Evolutionary conservation across 768 basidiomycete species (phyloP).

Genomic region (Phlegmacium glaucopus): DNA sequence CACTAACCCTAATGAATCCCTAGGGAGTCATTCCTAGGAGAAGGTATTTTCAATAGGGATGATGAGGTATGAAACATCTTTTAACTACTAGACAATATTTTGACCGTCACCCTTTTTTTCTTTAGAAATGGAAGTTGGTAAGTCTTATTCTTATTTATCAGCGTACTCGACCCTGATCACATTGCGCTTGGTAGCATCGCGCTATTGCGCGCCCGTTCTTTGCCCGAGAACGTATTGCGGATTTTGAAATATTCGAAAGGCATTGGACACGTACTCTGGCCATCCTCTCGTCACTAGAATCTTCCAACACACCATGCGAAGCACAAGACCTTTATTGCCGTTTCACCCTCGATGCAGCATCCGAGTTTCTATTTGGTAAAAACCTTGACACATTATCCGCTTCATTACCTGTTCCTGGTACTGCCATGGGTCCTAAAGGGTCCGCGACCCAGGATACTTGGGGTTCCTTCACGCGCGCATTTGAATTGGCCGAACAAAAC

Average conservation of each 20-base stretch:
- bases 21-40: slow-evolving; percentile 63
- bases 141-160: too few species aligned
- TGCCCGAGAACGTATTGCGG: slow-evolving; percentile 64
- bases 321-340: slow-evolving; percentile 67
- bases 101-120: too few species aligned
- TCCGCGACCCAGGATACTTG: slow-evolving; percentile 57
- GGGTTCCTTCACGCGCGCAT: slow-evolving; percentile 59
- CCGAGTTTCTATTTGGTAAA: slow-evolving; percentile 69
- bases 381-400: slow-evolving; percentile 59
- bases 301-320: slow-evolving; percentile 45
- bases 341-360: slow-evolving; percentile 69
- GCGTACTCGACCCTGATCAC: too few species aligned
- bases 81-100: too few species aligned
- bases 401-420: slow-evolving; percentile 46
- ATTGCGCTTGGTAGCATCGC: too few species aligned
- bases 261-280: slow-evolving; percentile 46
- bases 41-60: slow-evolving; percentile 77
- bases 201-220: slow-evolving; percentile 71
- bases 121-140: too few species aligned
- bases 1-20: neutral
- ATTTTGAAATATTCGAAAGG: slow-evolving; percentile 65
- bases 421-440: slow-evolving; percentile 52
- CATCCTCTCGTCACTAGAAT: slow-evolving; percentile 40
- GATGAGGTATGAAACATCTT: slow-evolving; percentile 48
- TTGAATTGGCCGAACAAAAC: slow-evolving; percentile 53